Base-by-base conservation (phyloP, 2,329 filamentous ascomycete genomes). In the Pestalotiopsis fici region DNA sequence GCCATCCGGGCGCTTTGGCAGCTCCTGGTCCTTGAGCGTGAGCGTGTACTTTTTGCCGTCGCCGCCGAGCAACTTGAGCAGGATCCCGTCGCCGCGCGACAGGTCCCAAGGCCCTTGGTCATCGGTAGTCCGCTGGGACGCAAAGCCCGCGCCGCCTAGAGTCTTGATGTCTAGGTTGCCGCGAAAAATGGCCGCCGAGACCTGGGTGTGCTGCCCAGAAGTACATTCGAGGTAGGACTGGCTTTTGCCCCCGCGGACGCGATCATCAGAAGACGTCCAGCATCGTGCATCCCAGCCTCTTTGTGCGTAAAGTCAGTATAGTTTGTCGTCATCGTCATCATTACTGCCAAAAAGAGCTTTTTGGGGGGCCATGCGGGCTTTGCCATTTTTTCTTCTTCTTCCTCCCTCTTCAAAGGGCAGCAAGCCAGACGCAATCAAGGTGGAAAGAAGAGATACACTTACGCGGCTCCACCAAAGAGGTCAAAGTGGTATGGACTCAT, bases 111-210 rank as follows among this genome's bases (percentile, higher is more conserved):
- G 79, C 15, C 84, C 79, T 9, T 21, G 25, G 50, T 85, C 80
- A 7, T 89, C 87, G 50, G 83, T 85, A 4, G 91, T 94, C 59
- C 91, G 87, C 76, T 95, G 93, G 4, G 90, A 93, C 11, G 93
- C 93, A 75, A 97, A 96, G 4, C 93, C 93, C 0, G 93, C 93
- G 35, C 92, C 93, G 28, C 93, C 93, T 0, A 96, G 87, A 0
- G 92, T 89, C 65, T 85, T 86, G 70, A 91, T 93, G 79, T 96
- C 93, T 23, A 96, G 85, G 27, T 83, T 83, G 2, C 93, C 93
- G 70, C 87, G 80, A 80, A 95, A 94, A 79, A 74, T 68, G 4
- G 69, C 68, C 31, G 69, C n/a, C n/a, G n/a, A n/a, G n/a, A n/a
- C n/a, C n/a, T n/a, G n/a, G n/a, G n/a, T 64, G 5, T 54, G 67